These are phyloP conservation scores for Harrya chromipes DNA, from an alignment of 768 basidiomycete species.

Conservation along the genomic window DNA sequence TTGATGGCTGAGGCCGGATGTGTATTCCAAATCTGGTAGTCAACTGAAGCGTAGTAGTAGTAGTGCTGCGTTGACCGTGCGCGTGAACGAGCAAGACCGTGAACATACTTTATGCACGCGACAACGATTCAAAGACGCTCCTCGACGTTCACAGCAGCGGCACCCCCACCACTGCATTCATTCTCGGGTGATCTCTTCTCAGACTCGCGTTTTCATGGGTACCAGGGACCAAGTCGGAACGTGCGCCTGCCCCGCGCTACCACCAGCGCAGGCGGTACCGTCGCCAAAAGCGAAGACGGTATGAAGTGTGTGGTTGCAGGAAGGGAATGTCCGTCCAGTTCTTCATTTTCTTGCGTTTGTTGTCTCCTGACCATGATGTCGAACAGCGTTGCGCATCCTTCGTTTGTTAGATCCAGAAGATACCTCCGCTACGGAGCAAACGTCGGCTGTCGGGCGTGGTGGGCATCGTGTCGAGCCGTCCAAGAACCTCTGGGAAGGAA, in stretches of 20 bases:
- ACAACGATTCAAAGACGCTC: slow-evolving; percentile 24
- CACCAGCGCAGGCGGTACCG: slow-evolving; percentile 59
- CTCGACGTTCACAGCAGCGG: slow-evolving; percentile 20
- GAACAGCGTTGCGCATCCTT: slow-evolving; percentile 56
- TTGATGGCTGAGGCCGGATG: too few relatives aligned
- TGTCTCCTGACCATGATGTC: slow-evolving; percentile 8
- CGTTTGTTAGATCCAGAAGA: slow-evolving; percentile 51
- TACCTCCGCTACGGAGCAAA: slow-evolving; percentile 43
- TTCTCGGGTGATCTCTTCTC: slow-evolving; percentile 34
- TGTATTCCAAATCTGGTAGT: slow-evolving; percentile 11
- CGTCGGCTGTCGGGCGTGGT: slow-evolving; percentile 51
- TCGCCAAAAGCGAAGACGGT: slow-evolving; percentile 68
- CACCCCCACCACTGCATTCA: slow-evolving; percentile 1
- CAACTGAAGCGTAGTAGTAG: neutral
- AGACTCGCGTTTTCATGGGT: slow-evolving; percentile 44
- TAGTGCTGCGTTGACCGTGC: neutral
- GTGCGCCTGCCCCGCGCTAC: slow-evolving; percentile 62
- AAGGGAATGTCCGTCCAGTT: slow-evolving; percentile 59
- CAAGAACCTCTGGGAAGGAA: slow-evolving; percentile 75
- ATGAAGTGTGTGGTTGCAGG: slow-evolving; percentile 68
- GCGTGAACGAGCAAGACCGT: slow-evolving; percentile 1
- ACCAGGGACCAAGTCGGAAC: slow-evolving; percentile 44
- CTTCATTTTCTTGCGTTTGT: neutral
- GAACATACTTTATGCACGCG: slow-evolving; percentile 30
- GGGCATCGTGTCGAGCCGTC: slow-evolving; percentile 69